phyloP scores from a whole-genome alignment of 495 filamentous ascomycete genomes.

The Neohortaea acidophila region DNA sequence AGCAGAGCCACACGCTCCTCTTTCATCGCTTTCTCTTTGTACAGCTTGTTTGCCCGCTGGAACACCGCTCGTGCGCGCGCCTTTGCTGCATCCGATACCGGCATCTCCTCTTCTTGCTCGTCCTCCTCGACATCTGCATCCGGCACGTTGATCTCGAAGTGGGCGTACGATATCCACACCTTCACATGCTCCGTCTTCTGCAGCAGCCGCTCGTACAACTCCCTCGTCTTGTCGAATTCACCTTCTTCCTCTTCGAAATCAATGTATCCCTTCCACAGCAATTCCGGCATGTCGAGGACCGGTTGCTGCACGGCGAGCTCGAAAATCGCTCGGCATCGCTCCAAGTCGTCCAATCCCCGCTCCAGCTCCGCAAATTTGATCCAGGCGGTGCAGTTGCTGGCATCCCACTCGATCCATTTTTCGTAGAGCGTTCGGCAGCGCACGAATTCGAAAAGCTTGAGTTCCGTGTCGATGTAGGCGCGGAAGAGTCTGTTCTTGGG shows the following conservation, averaged over 20 bases:
- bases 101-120: slow-evolving; percentile 44
- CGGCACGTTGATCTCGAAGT: slow-evolving; percentile 83
- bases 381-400: slow-evolving; percentile 82
- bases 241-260: slow-evolving; percentile 93
- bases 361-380: slow-evolving; percentile 90
- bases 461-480: slow-evolving; percentile 81
- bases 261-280: slow-evolving; percentile 94
- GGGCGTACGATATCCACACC: slow-evolving; percentile 94
- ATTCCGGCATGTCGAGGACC: slow-evolving; percentile 89
- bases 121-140: slow-evolving; percentile 50
- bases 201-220: slow-evolving; percentile 82
- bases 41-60: slow-evolving; percentile 67
- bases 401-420: slow-evolving; percentile 83
- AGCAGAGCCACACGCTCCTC: slow-evolving; percentile 85
- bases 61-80: slow-evolving; percentile 68
- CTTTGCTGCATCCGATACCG: slow-evolving; percentile 72
- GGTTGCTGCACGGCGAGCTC: slow-evolving; percentile 77
- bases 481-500: slow-evolving; percentile 92
- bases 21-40: slow-evolving; percentile 86
- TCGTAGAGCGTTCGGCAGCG: slow-evolving; percentile 83
- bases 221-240: slow-evolving; percentile 65
- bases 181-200: slow-evolving; percentile 93
- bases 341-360: slow-evolving; percentile 72
- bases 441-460: slow-evolving; percentile 80
- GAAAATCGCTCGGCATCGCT: slow-evolving; percentile 78